Base-by-base conservation (phyloP, 1,284 basidiomycete genomes). In the Malassezia dermatis region DNA sequence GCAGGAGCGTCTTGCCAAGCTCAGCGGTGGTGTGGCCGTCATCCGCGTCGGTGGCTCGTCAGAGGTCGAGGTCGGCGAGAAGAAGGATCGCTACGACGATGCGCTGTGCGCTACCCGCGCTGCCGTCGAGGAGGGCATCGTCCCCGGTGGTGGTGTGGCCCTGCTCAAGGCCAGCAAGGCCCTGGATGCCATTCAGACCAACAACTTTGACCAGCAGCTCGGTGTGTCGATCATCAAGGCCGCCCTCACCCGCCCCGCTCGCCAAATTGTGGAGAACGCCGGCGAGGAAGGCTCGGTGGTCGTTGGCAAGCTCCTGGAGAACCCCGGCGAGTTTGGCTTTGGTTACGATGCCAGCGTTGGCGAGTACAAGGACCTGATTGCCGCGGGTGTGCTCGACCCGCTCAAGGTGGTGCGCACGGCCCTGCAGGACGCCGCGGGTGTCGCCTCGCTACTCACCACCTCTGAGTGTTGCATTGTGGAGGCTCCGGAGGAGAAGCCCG, bases 41-140 rank as follows among this genome's bases (percentile, higher is more conserved):
- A 95, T 96, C 83, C 90, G 89, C 78, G 93, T 96, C 64, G 93
- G 93, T 58, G 93, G 93, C 41, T 80, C 84, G 46, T 85, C 82
- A 59, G 93, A 96, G 78, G 91, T 96, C 56, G 93, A 96, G 79
- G 93, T 96, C 62, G 83, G 91, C 15, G 93, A 98, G 82, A 96
- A 96, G 87, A 96, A 96, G 84, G 93, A 96, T 77, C 82, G 91
- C 49, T 96, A 94, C 76, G 93, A 98, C 71, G 93, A 98, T 75
- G 93, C 93, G 6, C 81, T 96, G 56, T 94, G 94, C 77, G 90
- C 90, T 17, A 96, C 93, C 5, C 86, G 93, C 54, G 93, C 93
- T 39, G 93, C 93, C 47, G 93, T 98, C 48, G 93, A 95, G 79
- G 89, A 95, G 77, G 93, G 93, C 75, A 94, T 96, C 69, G 85